Evolutionary conservation across 768 basidiomycete genomes (phyloP).

Genomic region (Guyanaporus albipodus): DNA sequence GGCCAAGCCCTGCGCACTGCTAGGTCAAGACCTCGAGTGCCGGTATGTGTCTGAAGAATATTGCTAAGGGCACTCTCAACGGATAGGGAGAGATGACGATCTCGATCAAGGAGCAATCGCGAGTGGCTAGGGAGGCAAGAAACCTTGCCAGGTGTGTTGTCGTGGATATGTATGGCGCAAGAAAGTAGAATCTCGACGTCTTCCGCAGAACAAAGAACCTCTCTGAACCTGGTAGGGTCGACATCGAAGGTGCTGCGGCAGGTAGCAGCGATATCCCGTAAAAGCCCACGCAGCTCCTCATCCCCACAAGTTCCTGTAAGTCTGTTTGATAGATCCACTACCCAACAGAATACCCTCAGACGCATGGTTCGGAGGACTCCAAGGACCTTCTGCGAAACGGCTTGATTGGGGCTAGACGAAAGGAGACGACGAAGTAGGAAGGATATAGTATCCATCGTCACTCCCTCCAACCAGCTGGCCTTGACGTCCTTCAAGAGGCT

Average conservation of each 20-base stretch:
- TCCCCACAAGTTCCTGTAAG: conserved; percentile 6
- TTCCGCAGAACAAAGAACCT: conserved; percentile 18
- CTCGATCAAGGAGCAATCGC: conserved; percentile 24
- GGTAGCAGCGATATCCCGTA: conserved; percentile 19
- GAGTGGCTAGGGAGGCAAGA: conserved; percentile 4
- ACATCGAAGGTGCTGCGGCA: conserved; percentile 32
- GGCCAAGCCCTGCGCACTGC: conserved; percentile 29
- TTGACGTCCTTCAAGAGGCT: conserved; percentile 26
- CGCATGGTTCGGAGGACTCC: conserved; percentile 31
- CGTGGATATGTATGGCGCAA: conserved; percentile 31
- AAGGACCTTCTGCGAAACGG: conserved; percentile 18
- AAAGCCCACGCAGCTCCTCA: conserved; percentile 1
- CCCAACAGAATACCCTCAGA: conserved; percentile 34
- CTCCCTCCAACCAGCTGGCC: conserved; percentile 39
- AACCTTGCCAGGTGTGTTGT: conserved; percentile 22
- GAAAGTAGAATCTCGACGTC: conserved; percentile 31
- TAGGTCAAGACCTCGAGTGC: conserved; percentile 11
- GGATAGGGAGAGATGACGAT: conserved; percentile 29
- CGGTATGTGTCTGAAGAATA: not conserved
- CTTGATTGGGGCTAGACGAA: conserved; percentile 13
- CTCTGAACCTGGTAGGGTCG: not conserved
- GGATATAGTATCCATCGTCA: conserved; percentile 30
- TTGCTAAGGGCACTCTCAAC: conserved; percentile 22
- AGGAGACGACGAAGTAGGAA: conserved; percentile 36
- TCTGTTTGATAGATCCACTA: conserved; percentile 27